Base-by-base conservation (phyloP, 192 early-diverging fungal species). In the Coemansia erecta region DNA sequence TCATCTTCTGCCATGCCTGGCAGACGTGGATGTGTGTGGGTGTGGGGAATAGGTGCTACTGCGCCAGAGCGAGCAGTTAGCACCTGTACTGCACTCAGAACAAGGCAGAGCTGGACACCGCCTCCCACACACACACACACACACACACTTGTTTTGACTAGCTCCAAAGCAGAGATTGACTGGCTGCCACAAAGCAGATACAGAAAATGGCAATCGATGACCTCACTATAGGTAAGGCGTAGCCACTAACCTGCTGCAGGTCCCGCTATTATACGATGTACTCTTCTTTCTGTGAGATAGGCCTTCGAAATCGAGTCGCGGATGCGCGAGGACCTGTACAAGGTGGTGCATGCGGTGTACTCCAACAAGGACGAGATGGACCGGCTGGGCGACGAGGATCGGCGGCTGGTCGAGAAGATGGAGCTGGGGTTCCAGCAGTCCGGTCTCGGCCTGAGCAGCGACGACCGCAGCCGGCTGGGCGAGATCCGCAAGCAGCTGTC, bases 331-430 rank as follows among this genome's bases (percentile, higher is more conserved):
- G 89, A 90, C 49, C 76, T 90, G 42, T 90, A 85, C 60, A 57
- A 55, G 14, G 82, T 81, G 13, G 75, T 89, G 40, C 74, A 75
- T 7, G 73, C 74, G 6, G 75, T 85, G 59, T 82, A 75, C 46
- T 59, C 81, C 53, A 78, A 66, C 53, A 62, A 77, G 28, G 69
- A 70, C 13, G 70, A 72, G 45, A 56, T 86, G 48, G 66, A 65
- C 24, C 61, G 54, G 41, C 72, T 86, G 39, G 81, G 80, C 17
- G 62, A 82, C 5, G 86, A 91, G 66, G 89, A 86, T 56, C 71
- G 78, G 12, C 85, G 93, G 7, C 77, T 93, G 49, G 72, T 92
- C 15, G 77, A 84, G 33, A 87, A 88, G 66, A 85, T 86, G 19
- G 75, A 87, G 28, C 72, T 80, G 17, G 79, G 82, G 47, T 94